phyloP scores from a whole-genome alignment of 1,284 basidiomycete species.

The Amylostereum areolatum region DNA sequence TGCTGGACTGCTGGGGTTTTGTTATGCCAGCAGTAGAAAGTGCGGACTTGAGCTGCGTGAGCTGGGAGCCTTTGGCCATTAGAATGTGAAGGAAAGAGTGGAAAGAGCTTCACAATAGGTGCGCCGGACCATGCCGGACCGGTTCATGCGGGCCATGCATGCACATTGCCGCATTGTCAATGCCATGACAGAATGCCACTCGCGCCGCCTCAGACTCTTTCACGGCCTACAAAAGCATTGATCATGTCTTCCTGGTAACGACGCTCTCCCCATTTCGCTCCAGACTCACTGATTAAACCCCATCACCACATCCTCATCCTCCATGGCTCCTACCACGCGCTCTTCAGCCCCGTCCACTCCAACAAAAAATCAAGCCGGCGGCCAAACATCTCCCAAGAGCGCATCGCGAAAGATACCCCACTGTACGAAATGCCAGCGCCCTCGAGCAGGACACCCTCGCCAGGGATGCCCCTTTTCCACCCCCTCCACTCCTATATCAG shows the following conservation, averaged over 20 bases:
- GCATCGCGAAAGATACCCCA: constrained; percentile 13
- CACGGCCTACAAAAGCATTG: too few relatives aligned
- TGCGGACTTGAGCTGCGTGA: constrained; percentile 83
- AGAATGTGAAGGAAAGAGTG: not conserved
- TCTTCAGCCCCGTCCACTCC: constrained; percentile 4
- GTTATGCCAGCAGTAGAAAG: constrained; percentile 73
- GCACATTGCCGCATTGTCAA: too few relatives aligned
- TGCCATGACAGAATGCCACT: too few relatives aligned
- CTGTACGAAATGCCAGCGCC: constrained; percentile 15
- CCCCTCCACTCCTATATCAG: constrained; percentile 1
- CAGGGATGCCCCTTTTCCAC: constrained; percentile 12
- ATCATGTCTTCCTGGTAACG: too few relatives aligned
- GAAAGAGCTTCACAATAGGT: not conserved
- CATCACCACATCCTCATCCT: not conserved
- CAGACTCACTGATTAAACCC: too few relatives aligned
- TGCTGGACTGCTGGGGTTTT: constrained; percentile 47
- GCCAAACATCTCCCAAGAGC: constrained; percentile 11
- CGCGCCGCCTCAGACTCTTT: too few relatives aligned
- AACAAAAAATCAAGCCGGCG: not conserved
- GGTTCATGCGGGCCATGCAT: not conserved
- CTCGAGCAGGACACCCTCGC: constrained; percentile 17
- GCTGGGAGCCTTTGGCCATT: constrained; percentile 74
- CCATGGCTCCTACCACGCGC: constrained; percentile 10
- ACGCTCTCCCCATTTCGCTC: too few relatives aligned
- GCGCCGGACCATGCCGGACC: not conserved